These are phyloP conservation scores for Fusarium subtropicale DNA, from an alignment of 2,329 filamentous ascomycete genomes.

Conservation along the genomic window DNA sequence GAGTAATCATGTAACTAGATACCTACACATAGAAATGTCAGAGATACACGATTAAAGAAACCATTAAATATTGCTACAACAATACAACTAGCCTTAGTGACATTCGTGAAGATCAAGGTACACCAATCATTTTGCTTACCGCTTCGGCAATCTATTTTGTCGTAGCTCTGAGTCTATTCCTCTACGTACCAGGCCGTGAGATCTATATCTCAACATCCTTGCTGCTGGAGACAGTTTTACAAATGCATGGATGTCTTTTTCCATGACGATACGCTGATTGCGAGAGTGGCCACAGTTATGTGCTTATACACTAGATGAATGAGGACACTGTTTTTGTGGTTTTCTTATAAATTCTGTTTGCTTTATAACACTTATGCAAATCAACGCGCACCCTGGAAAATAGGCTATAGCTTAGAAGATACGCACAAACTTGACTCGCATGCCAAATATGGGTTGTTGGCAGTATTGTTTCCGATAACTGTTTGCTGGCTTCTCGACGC, in stretches of 20 bases:
- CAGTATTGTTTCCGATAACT: neutral
- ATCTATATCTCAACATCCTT: neutral
- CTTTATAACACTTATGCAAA: neutral
- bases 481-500: neutral
- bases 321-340: neutral
- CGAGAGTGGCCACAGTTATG: neutral
- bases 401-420: neutral
- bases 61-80: neutral
- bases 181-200: neutral
- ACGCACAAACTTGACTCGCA: neutral
- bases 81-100: neutral
- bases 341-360: neutral
- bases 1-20: neutral
- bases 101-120: constrained; percentile 1
- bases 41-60: neutral
- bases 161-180: neutral
- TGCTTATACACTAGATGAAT: neutral
- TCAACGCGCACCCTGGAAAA: neutral
- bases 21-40: neutral
- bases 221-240: neutral
- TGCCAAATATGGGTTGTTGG: neutral
- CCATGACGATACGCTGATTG: neutral
- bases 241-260: neutral
- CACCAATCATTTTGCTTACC: constrained; percentile 9
- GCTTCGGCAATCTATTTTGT: constrained; percentile 14